Evolutionary conservation across 306 rosid species (phyloP).

Genomic region (Bauhinia variegata): DNA sequence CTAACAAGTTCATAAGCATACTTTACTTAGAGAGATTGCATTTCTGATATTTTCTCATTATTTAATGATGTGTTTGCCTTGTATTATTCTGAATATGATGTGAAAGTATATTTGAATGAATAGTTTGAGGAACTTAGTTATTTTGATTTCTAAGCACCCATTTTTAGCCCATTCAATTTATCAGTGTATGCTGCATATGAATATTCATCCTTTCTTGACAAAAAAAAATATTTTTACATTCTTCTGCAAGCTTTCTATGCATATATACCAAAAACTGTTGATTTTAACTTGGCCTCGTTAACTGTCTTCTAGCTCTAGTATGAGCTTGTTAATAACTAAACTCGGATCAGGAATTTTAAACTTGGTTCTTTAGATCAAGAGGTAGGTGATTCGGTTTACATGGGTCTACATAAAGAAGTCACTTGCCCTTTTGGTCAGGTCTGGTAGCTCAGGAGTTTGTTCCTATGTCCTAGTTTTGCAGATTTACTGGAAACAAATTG

Average conservation of each 20-base stretch:
- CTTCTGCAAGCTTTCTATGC: conserved; percentile 13
- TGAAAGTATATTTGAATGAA: conserved; percentile 10
- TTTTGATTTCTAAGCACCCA: background rate
- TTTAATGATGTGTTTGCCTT: background rate
- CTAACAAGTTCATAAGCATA: conserved; percentile 10
- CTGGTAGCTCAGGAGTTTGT: background rate
- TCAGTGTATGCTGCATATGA: conserved; percentile 18
- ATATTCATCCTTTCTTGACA: conserved; percentile 5
- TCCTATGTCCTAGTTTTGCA: conserved; percentile 4
- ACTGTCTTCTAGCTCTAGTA: background rate
- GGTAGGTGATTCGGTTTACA: background rate
- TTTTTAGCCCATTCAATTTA: background rate
- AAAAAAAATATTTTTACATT: conserved; percentile 15
- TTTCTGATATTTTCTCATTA: too few species aligned
- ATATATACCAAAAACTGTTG: background rate
- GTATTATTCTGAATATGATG: conserved; percentile 15
- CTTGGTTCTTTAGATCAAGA: background rate
- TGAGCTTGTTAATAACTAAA: background rate
- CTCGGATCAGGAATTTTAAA: background rate
- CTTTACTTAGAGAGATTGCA: too few species aligned
- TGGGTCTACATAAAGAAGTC: background rate
- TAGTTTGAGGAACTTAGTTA: conserved; percentile 3
- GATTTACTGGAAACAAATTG: background rate
- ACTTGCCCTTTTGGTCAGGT: background rate
- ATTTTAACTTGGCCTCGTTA: conserved; percentile 16